Conservation (phyloP, 768 basidiomycete genomes). For the Holtermanniella nyarrowii region DNA sequence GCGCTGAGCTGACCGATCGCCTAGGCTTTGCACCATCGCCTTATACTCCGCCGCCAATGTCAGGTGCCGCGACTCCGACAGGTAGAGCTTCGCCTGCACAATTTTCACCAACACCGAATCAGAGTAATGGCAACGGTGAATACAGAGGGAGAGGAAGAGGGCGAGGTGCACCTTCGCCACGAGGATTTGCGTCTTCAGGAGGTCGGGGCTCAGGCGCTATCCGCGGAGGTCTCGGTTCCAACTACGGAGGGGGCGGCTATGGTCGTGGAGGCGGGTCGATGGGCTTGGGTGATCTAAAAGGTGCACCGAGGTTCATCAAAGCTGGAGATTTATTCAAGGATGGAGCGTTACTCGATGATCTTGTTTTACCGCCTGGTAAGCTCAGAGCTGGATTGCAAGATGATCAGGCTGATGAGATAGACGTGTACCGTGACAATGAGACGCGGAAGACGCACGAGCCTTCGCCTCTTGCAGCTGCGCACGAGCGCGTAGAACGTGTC, state of each 20-base stretch:
- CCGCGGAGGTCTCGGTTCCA: neutral
- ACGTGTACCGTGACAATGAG: no score
- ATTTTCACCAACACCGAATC: neutral
- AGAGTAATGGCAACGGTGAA: no score
- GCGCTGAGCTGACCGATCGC: neutral
- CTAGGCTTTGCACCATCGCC: neutral
- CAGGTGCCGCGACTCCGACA: neutral
- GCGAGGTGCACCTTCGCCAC: neutral
- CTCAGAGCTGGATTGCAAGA: neutral
- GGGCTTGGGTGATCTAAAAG: neutral
- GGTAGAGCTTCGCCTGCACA: neutral
- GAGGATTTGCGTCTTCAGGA: neutral
- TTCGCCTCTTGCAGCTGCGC: neutral
- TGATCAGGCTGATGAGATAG: neutral
- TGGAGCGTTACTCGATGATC: constrained; percentile 11
- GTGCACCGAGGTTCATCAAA: constrained; percentile 35
- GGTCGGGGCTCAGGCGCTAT: neutral
- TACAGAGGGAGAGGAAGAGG: neutral
- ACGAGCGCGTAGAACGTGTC: neutral
- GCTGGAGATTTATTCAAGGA: constrained; percentile 39
- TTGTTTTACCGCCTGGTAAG: neutral
- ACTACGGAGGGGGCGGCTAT: neutral
- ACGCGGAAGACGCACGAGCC: neutral
- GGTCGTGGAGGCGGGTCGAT: neutral
- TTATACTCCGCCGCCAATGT: neutral